Conservation (phyloP, 2,329 filamentous ascomycete genomes). For the Teratosphaeria gauchensis region DNA sequence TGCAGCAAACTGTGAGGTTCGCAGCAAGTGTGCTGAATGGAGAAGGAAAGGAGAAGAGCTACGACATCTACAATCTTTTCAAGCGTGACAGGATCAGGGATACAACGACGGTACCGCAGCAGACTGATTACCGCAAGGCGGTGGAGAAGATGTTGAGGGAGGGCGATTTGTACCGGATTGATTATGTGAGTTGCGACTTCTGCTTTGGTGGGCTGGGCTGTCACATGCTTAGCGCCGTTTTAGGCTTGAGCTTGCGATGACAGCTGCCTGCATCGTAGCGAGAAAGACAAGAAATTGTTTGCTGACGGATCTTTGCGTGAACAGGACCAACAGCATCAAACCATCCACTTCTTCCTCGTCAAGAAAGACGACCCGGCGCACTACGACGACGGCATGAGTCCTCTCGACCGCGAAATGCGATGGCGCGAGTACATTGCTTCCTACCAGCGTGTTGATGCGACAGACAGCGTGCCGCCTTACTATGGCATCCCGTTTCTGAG, state of each 20-base stretch:
- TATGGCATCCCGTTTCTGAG: slow-evolving; percentile 32
- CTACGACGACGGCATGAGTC: slow-evolving; percentile 56
- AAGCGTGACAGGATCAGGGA: slow-evolving; percentile 70
- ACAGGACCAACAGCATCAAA: slow-evolving; percentile 56
- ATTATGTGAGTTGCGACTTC: slow-evolving; percentile 61
- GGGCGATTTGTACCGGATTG: slow-evolving; percentile 79
- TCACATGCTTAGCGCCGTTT: background rate
- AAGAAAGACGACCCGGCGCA: slow-evolving; percentile 74
- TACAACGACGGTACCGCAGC: slow-evolving; percentile 78
- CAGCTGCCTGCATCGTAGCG: slow-evolving; percentile 9
- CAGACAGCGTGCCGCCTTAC: slow-evolving; percentile 36
- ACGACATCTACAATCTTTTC: slow-evolving; percentile 82
- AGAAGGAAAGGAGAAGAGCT: slow-evolving; percentile 85
- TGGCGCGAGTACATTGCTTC: slow-evolving; percentile 97
- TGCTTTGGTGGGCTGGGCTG: background rate
- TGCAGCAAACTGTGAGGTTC: slow-evolving; percentile 70
- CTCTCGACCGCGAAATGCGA: slow-evolving; percentile 40
- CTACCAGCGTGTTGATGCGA: slow-evolving; percentile 79
- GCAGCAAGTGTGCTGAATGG: slow-evolving; percentile 73
- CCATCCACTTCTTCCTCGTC: slow-evolving; percentile 70
- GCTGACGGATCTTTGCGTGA: background rate
- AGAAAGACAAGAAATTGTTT: slow-evolving; percentile 9
- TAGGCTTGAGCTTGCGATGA: background rate
- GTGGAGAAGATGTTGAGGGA: slow-evolving; percentile 91
- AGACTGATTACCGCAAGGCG: slow-evolving; percentile 83